Base-by-base conservation (phyloP, 768 basidiomycete genomes). In the Russula lepida region DNA sequence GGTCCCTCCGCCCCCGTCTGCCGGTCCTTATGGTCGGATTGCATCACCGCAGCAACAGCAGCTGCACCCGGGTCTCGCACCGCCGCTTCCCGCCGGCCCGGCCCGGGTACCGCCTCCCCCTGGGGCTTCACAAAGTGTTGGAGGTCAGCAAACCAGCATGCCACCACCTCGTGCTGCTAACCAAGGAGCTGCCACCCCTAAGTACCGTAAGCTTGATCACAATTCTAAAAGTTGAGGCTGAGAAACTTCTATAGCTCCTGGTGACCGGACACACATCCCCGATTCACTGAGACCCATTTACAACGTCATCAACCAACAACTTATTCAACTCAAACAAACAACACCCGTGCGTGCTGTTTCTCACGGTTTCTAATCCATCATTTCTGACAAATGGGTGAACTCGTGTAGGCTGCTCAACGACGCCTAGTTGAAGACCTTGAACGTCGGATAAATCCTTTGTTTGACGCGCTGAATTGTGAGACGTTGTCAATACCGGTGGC, bases 221-320 rank as follows among this genome's bases (percentile, higher is more conserved):
- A 25, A 7, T n/a, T n/a, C 12, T n/a, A 17, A 21, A n/a, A 32
- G 23, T 4, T 21, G 8, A 32, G 37, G 39, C 63, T 70, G 33
- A 68, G 25, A 28, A 21, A 43, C 41, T 44, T 19, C 30, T 56
- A 60, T 28, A 95, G 93, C 95, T 46, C 79, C 85, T 54, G 95
- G 95, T 58, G 95, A 98, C 71, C 81, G 94, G 28, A 83, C 82
- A n/a, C 95, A 98, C 71, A 97, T 98, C 55, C 88, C 93, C 1
- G 84, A 86, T 9, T 74, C 78, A 49, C 78, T 81, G 23, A 72
- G 77, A 59, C 84, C 87, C 0, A 84, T 89, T 53, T 93, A 79
- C 64, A 77, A 83, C 54, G 77, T 88, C 19, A 76, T 97, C 41
- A 78, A 78, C 23, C 78, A 78, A 49, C 84, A 88, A 59, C 69